Base-by-base conservation (phyloP, 371 early-diverging fungal species). In the Mucor sp. region DNA sequence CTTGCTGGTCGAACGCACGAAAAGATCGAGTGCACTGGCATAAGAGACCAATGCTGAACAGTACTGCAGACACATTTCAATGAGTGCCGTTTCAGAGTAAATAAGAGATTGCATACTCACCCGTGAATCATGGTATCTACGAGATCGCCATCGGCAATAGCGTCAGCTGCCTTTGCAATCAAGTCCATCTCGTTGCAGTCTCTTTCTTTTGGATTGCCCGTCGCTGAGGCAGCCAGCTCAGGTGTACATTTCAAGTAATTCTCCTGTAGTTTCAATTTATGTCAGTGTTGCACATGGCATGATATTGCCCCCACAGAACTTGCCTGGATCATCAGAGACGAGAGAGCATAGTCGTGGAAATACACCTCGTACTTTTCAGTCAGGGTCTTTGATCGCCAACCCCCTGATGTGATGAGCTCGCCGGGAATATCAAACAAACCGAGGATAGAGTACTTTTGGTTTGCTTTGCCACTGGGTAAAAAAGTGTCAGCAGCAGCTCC, bases 1-100 rank as follows among this genome's bases (percentile, higher is more conserved):
- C 88, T 91, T 4, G 95, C 87, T 0, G 99, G 99, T 4, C 90
- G 78, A 5, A 96, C 94, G 65, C 94, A 94, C 1, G 98, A 97
- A 50, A 94, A 87, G 1, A 93, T 91, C 0, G 92, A 96, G 66
- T 99, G 99, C 5, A 92, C 82, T 25, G 96, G 97, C 91, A 97
- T 89, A 21, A 99, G 83, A 4, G 90, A 87, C 93, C 96, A 99
- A 59, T 96, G 91, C 70, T 95, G 94, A 14, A 87, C 77, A 12
- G 83, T 68, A 66, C 75, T 86, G 65, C 28, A 75, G 3, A 7
- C 27, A 41, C 56, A 48, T 25, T 6, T 35, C 1, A 15, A 57
- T 37, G 19, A 62, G 41, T 39, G 27, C 1, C 7, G 15, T 41
- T 55, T 21, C 44, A 47, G 28, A 74, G 44, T n/a, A n/a, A 47